Evolutionary conservation across 2,329 filamentous ascomycete species (phyloP), one percentile per base, ranked within the genome.

Genomic region (Nemania serpens): DNA sequence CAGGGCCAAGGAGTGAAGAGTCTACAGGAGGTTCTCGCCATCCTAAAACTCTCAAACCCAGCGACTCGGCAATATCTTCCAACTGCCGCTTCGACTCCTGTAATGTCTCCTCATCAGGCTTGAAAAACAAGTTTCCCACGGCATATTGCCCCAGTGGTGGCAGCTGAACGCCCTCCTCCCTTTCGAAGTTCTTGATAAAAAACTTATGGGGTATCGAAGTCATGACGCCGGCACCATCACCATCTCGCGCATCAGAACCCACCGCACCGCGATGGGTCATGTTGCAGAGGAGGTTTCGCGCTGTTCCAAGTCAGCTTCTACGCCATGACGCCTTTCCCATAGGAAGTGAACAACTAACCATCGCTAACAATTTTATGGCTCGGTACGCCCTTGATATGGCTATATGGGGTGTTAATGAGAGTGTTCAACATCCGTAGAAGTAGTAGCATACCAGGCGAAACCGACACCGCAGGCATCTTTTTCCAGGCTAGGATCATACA

Each of bases 391-490:
- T 98, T 98, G 79, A 98, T 98, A 78, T 98, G 91, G 82, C 92
- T 96, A 70, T 61, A 61, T 17, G 3, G 11, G 43, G 56, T 17
- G 56, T 61, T 62, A 63, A 61, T 68, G 46, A 65, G 48, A 63
- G 49, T 39, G 36, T 33, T 6, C 11, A 45, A 57, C n/a, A 20
- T n/a, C 22, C 34, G 11, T 48, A 48, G 50, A 22, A 49, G 13
- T n/a, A 36, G 56, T 2, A 45, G 55, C 67, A 60, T 83, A 96
- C 92, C 94, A 96, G 79, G 94, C 92, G 79, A 99, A 99, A 77
- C 95, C 95, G 74, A 99, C 95, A 91, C 95, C 95, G 75, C 95
- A 99, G 70, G 95, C 93, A 93, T 99, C 95, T 79, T 98, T 98
- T 81, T 98, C 95, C 67, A 96, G 87, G 76, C 89, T 88, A 66